Base-by-base conservation (phyloP, 2,329 filamentous ascomycete genomes). In the Aaosphaeria pasadenensis region DNA sequence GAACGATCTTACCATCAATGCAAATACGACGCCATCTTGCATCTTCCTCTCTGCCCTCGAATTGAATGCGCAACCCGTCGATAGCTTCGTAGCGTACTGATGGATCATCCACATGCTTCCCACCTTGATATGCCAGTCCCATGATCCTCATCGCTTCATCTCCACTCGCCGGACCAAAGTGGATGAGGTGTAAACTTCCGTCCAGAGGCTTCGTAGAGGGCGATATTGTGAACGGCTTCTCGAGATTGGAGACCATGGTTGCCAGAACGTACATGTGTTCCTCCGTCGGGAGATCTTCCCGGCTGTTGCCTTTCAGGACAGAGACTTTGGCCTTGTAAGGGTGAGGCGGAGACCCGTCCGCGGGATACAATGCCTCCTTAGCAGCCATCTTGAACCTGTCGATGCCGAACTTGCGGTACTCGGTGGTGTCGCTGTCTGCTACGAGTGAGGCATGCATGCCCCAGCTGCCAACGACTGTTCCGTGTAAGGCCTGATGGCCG, bases 401-500 rank as follows among this genome's bases (percentile, higher is more conserved):
- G 31, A 78, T 77, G 9, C 92, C 92, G 61, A 87, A 85, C 56
- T 83, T 81, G 52, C 92, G 86, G 70, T 92, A 92, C 55, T 84
- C 86, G 0, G 82, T 76, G 0, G 91, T 95, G 69, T 97, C 92
- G 69, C 88, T 94, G 73, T 96, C 91, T 58, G 89, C 91, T 24
- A 97, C 90, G 4, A 97, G 79, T 39, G 86, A 85, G 30, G 91
- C 89, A 63, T 97, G 92, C 62, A 97, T 84, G 17, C 88, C 92
- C 80, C 95, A 95, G 67, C 88, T 94, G 40, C 86, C 86, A 2
- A 97, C 91, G 24, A 96, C 89, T 28, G 87, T 87, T 29, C 90
- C 91, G 59, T 87, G 81, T 2, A 80, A 60, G 1, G 58, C 58
- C 1, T 66, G 65, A 1, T 51, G 59, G 4, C 57, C 64, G 47